phyloP scores from a whole-genome alignment of 495 filamentous ascomycete species.

The Haplographium delicatum region DNA sequence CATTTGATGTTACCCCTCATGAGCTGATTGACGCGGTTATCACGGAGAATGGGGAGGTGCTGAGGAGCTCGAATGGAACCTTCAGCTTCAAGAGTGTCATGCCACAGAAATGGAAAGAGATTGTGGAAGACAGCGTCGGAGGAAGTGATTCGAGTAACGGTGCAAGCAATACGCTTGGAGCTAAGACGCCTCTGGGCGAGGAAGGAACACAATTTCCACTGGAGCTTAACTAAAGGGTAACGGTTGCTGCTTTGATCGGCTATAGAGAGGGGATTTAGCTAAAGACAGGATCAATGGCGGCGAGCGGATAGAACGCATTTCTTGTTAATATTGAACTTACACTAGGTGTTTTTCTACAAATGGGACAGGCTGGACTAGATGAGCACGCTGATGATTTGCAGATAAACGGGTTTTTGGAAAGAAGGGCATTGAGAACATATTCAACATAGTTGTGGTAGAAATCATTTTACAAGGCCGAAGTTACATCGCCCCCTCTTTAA shows the following conservation, averaged over 20 bases:
- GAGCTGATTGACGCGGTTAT: conserved; percentile 88
- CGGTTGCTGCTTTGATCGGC: background rate
- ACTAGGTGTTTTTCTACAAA: background rate
- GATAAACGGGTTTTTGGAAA: no score
- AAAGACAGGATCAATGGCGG: no score
- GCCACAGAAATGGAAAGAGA: conserved; percentile 42
- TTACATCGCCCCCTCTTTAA: no score
- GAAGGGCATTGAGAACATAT: no score
- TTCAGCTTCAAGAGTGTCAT: conserved; percentile 62
- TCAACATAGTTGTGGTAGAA: no score
- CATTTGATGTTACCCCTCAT: conserved; percentile 89
- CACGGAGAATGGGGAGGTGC: conserved; percentile 83
- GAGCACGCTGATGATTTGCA: background rate
- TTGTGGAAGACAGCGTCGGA: conserved; percentile 11
- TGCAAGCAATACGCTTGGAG: background rate
- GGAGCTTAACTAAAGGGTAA: conserved; percentile 8
- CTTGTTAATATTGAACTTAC: conserved; percentile 7
- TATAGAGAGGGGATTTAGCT: no score
- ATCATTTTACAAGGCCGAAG: no score
- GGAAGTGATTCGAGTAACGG: conserved; percentile 3
- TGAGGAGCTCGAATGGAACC: conserved; percentile 64
- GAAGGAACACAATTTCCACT: conserved; percentile 21
- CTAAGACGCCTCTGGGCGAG: conserved; percentile 5
- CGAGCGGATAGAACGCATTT: conserved; percentile 1
- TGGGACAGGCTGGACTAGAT: background rate